Evolutionary conservation across 1,284 basidiomycete species (phyloP).

Genomic region (Naganishia albida): DNA sequence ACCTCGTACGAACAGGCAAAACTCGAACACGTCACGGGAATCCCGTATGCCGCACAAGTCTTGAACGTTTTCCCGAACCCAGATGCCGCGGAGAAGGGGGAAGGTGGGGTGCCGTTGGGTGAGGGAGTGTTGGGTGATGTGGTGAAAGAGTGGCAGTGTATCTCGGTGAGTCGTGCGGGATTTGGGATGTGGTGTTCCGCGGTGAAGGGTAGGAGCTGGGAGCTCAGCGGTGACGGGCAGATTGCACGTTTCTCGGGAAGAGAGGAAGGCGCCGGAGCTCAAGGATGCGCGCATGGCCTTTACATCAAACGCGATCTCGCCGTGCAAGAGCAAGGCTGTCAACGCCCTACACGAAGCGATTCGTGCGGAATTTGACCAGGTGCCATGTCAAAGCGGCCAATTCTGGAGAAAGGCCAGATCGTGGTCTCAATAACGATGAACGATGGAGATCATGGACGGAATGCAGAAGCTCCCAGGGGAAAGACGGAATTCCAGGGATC

Average conservation of each 20-base stretch:
- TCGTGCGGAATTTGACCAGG: too few species aligned
- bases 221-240: not conserved
- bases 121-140: conserved; percentile 75
- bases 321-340: too few species aligned
- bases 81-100: conserved; percentile 37
- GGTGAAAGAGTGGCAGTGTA: conserved; percentile 55
- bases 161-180: conserved; percentile 63
- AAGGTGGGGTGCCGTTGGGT: conserved; percentile 64
- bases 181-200: not conserved
- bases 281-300: too few species aligned
- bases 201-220: not conserved
- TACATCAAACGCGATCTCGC: too few species aligned
- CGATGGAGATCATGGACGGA: too few species aligned
- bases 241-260: not conserved
- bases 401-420: too few species aligned
- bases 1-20: conserved; percentile 64
- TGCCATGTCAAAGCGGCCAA: too few species aligned
- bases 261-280: too few species aligned
- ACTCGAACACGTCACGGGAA: conserved; percentile 87
- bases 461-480: too few species aligned
- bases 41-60: conserved; percentile 69
- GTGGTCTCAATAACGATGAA: too few species aligned
- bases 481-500: too few species aligned
- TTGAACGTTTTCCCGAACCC: conserved; percentile 63
- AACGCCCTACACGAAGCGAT: too few species aligned